phyloP scores from a whole-genome alignment of 2,329 filamentous ascomycete genomes.

The Fusarium domesticum region DNA sequence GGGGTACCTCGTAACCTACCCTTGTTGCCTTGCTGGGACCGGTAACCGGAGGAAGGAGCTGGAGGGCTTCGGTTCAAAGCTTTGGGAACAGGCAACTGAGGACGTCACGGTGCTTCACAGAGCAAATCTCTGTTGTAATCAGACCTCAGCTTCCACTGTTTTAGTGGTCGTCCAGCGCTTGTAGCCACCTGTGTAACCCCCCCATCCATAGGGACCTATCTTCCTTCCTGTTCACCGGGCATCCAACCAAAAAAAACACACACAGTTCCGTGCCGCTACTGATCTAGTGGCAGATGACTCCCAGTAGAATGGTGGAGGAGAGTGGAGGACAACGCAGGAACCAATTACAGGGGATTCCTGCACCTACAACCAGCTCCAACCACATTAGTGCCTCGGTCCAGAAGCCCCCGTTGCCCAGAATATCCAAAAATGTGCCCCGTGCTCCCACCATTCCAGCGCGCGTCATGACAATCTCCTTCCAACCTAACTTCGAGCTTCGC shows the following conservation, averaged over 20 bases:
- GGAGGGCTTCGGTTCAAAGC: not conserved
- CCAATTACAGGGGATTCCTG: constrained; percentile 21
- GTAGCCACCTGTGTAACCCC: no score
- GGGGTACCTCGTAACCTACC: no score
- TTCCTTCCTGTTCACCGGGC: no score
- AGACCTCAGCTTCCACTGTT: no score
- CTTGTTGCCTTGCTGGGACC: not conserved
- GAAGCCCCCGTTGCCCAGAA: constrained; percentile 14
- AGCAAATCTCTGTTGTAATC: no score
- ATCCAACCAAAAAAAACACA: no score
- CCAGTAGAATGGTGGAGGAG: no score
- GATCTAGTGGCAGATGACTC: no score
- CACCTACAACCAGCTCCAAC: constrained; percentile 9
- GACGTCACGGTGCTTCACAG: not conserved
- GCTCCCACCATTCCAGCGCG: constrained; percentile 21
- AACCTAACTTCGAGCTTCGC: constrained; percentile 3
- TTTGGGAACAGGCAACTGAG: not conserved
- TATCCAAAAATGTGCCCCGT: constrained; percentile 19
- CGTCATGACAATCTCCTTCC: constrained; percentile 31
- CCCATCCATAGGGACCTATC: no score
- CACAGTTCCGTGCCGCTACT: no score
- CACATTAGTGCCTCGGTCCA: constrained; percentile 25
- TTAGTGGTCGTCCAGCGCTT: no score
- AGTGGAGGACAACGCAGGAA: constrained; percentile 9
- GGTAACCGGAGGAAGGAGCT: not conserved